phyloP scores from a whole-genome alignment of 2,329 filamentous ascomycete genomes.

The Botrytis galanthina region DNA sequence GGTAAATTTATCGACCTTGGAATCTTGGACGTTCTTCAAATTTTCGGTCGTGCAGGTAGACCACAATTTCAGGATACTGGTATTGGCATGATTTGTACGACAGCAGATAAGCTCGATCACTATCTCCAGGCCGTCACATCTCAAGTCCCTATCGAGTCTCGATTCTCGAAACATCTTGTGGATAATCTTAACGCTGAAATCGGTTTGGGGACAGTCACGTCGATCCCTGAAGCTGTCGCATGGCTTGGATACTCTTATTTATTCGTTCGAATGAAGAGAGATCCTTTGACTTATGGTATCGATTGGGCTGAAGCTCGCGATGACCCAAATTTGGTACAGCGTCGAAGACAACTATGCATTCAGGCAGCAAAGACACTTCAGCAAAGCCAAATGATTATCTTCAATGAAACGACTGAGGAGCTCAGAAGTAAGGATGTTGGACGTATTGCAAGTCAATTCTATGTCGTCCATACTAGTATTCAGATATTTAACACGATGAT shows the following conservation, averaged over 20 bases:
- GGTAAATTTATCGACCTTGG: constrained; percentile 96
- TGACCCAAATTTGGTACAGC: constrained; percentile 82
- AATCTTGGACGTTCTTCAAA: constrained; percentile 94
- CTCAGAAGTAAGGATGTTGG: constrained; percentile 92
- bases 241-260: constrained; percentile 98
- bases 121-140: constrained; percentile 92
- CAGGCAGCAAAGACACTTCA: constrained; percentile 85
- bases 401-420: constrained; percentile 91
- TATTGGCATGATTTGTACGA: constrained; percentile 97
- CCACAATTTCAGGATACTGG: constrained; percentile 97
- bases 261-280: constrained; percentile 93
- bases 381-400: constrained; percentile 97
- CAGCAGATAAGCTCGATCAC: constrained; percentile 86
- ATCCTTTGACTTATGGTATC: constrained; percentile 89
- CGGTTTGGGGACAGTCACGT: constrained; percentile 89
- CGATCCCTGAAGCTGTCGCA: constrained; percentile 86
- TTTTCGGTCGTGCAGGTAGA: constrained; percentile 95
- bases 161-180: constrained; percentile 87
- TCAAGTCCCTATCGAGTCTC: constrained; percentile 96
- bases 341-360: constrained; percentile 80
- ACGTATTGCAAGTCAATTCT: constrained; percentile 94
- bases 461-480: constrained; percentile 89
- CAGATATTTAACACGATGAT: constrained; percentile 97
- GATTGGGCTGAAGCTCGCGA: constrained; percentile 89
- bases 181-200: constrained; percentile 98